A percentile compares a stretch with the other conserved stretches of the same genome.
Conservation (phyloP, 495 filamentous ascomycete species). For the Cercophora samala region DNA sequence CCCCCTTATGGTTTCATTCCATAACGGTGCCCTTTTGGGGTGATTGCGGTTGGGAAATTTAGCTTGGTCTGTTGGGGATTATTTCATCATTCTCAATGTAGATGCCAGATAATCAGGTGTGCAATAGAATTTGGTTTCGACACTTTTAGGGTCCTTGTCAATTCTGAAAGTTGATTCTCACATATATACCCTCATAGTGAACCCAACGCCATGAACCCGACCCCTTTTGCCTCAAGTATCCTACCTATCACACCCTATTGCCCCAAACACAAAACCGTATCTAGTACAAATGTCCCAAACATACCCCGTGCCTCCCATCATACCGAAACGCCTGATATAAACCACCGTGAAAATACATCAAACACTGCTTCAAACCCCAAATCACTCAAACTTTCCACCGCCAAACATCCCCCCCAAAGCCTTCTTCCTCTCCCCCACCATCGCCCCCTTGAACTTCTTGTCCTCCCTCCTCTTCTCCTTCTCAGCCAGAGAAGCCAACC, state of each 20-base stretch:
- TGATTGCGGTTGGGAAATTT: too few species aligned
- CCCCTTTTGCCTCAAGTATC: neutral
- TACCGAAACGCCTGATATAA: constrained; percentile 1
- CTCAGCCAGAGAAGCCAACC: constrained; percentile 56
- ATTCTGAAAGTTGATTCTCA: neutral
- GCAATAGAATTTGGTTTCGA: too few species aligned
- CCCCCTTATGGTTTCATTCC: too few species aligned
- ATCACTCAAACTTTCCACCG: constrained; percentile 48
- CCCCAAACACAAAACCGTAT: neutral
- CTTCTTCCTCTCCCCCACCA: constrained; percentile 42
- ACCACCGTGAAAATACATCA: neutral
- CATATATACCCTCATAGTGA: neutral
- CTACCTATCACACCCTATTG: neutral
- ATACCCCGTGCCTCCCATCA: neutral
- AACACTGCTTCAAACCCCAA: neutral
- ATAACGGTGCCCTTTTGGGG: too few species aligned
- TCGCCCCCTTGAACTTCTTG: constrained; percentile 60
- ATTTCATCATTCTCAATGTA: too few species aligned
- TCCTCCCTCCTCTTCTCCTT: constrained; percentile 62
- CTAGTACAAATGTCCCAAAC: neutral
- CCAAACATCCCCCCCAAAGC: constrained; percentile 52
- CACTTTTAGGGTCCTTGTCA: neutral
- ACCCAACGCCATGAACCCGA: neutral
- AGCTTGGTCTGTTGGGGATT: too few species aligned
- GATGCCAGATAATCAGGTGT: too few species aligned